phyloP scores from a whole-genome alignment of 768 basidiomycete genomes.

The Suillus brevipes region DNA sequence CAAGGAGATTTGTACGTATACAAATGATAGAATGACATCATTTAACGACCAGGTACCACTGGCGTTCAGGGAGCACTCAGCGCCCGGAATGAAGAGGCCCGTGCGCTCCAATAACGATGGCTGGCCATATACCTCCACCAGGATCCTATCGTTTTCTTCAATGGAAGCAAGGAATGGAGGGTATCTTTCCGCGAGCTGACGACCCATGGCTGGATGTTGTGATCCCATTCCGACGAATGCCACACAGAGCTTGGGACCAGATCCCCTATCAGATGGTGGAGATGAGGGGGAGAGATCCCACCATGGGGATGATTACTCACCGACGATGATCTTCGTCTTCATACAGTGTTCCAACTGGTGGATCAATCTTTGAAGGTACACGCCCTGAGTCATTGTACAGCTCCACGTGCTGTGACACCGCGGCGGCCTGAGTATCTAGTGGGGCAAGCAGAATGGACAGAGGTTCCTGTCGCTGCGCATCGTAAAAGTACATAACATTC shows the following conservation, averaged over 20 bases:
- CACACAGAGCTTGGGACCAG: conserved; percentile 33
- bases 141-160: conserved; percentile 33
- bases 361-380: background rate
- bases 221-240: conserved; percentile 40
- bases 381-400: background rate
- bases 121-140: conserved; percentile 28
- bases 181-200: conserved; percentile 34
- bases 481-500: background rate
- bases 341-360: background rate
- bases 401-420: background rate
- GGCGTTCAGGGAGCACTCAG: conserved; percentile 21
- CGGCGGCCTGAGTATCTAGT: background rate
- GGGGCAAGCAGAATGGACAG: background rate
- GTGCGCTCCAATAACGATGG: conserved; percentile 35
- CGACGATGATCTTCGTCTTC: background rate
- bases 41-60: conserved; percentile 34
- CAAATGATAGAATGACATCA: conserved; percentile 35
- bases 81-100: conserved; percentile 33
- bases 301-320: background rate
- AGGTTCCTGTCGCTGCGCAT: background rate
- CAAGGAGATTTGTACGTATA: conserved; percentile 34
- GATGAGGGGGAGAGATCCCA: background rate
- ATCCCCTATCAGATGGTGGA: background rate
- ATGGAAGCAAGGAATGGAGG: conserved; percentile 33
- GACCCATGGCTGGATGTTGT: conserved; percentile 38